Conservation (phyloP, 208 protist species). For the Crithidia fasciculata region DNA sequence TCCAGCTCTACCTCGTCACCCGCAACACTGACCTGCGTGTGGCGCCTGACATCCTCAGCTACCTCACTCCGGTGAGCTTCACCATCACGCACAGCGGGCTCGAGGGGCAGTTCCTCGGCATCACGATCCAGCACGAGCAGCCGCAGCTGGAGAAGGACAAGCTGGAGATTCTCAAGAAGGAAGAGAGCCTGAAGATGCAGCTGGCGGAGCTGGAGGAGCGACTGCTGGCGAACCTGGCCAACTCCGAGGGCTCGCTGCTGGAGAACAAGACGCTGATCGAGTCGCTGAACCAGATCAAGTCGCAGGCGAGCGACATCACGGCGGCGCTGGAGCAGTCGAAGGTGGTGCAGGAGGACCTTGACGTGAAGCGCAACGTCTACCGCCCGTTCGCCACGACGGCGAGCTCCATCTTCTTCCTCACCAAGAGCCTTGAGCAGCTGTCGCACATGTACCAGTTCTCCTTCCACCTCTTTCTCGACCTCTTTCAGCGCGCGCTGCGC, state of each 20-base stretch:
- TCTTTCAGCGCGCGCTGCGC: slow-evolving; percentile 77
- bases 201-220: slow-evolving; percentile 93
- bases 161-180: slow-evolving; percentile 91
- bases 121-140: slow-evolving; percentile 97
- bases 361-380: slow-evolving; percentile 96
- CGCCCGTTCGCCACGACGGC: slow-evolving; percentile 91
- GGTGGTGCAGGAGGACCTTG: slow-evolving; percentile 90
- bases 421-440: slow-evolving; percentile 86
- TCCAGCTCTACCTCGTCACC: slow-evolving; percentile 96
- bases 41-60: slow-evolving; percentile 90
- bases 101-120: slow-evolving; percentile 96
- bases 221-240: slow-evolving; percentile 93
- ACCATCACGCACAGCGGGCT: slow-evolving; percentile 97
- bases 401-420: slow-evolving; percentile 94
- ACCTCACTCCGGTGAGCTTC: slow-evolving; percentile 97
- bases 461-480: slow-evolving; percentile 90
- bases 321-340: slow-evolving; percentile 89
- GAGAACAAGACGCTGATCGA: slow-evolving; percentile 96
- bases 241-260: slow-evolving; percentile 95
- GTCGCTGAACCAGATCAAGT: slow-evolving; percentile 96
- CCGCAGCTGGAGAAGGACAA: slow-evolving; percentile 97
- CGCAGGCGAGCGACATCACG: slow-evolving; percentile 90
- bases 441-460: slow-evolving; percentile 99
- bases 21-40: slow-evolving; percentile 88
- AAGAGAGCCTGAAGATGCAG: slow-evolving; percentile 96